Evolutionary conservation across 352 stramenopile genomes (phyloP).

Genomic region (Saprolegnia diclina): DNA sequence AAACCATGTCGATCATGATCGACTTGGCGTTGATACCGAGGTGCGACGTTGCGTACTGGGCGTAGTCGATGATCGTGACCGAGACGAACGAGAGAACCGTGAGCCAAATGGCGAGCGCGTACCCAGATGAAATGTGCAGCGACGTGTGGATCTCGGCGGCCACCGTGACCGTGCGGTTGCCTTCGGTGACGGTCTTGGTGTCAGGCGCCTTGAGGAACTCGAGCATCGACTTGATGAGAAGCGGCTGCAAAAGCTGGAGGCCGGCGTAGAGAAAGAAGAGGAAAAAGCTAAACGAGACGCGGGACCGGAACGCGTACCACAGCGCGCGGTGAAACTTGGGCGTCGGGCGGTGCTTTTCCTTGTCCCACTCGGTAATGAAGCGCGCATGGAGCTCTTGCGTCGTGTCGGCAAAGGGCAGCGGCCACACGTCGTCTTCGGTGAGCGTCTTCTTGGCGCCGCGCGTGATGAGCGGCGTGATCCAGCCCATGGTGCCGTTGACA

Average conservation of each 20-base stretch:
- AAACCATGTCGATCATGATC: constrained; percentile 56
- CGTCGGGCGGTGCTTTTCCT: constrained; percentile 24
- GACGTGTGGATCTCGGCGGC: constrained; percentile 27
- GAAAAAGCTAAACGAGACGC: constrained; percentile 33
- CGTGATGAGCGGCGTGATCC: constrained; percentile 33
- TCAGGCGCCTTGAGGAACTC: constrained; percentile 33
- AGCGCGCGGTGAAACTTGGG: constrained; percentile 40
- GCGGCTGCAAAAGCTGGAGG: constrained; percentile 39
- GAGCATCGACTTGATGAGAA: constrained; percentile 58
- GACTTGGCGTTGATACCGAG: constrained; percentile 46
- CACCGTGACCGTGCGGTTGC: not conserved
- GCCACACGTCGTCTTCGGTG: constrained; percentile 23
- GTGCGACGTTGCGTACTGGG: constrained; percentile 42
- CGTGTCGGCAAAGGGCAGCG: constrained; percentile 29
- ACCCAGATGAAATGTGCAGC: constrained; percentile 43
- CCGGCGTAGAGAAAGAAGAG: constrained; percentile 36
- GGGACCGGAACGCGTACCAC: constrained; percentile 42
- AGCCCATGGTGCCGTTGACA: constrained; percentile 51
- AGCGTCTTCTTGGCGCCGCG: constrained; percentile 6
- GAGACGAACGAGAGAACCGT: constrained; percentile 37
- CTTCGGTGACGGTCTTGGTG: not conserved
- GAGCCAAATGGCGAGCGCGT: constrained; percentile 40
- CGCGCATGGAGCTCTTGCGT: constrained; percentile 27
- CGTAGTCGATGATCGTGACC: constrained; percentile 43
- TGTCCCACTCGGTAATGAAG: constrained; percentile 28